Conservation (phyloP, 2,329 filamentous ascomycete genomes). For the Xylariaceae sp. region DNA sequence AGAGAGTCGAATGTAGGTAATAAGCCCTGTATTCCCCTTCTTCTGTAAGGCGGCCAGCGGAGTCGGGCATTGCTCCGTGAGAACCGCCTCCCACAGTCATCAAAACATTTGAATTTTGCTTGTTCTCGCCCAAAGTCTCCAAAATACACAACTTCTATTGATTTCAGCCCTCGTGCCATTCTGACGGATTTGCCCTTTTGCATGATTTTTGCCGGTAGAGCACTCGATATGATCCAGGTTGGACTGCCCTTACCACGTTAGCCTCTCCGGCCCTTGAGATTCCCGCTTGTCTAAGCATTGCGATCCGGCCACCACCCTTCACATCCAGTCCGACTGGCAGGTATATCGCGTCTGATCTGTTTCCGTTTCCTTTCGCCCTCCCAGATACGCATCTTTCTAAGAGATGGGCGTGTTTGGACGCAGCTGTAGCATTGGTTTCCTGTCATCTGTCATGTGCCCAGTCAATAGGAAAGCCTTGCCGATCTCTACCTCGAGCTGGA, state of each 20-base stretch:
- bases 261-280: constrained; percentile 17
- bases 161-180: constrained; percentile 27
- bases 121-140: constrained; percentile 27
- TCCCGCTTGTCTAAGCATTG: constrained; percentile 22
- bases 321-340: constrained; percentile 19
- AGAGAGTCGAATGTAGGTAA: constrained; percentile 1
- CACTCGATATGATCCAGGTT: constrained; percentile 19
- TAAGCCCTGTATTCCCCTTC: constrained; percentile 25
- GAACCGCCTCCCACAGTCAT: constrained; percentile 30
- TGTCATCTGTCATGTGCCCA: constrained; percentile 27
- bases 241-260: constrained; percentile 20
- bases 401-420: constrained; percentile 25
- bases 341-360: constrained; percentile 23
- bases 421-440: constrained; percentile 19
- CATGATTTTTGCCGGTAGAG: constrained; percentile 21
- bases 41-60: constrained; percentile 30
- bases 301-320: constrained; percentile 23
- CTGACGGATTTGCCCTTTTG: constrained; percentile 18
- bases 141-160: constrained; percentile 29
- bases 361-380: constrained; percentile 15
- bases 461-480: constrained; percentile 21
- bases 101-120: constrained; percentile 30
- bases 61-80: constrained; percentile 31
- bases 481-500: constrained; percentile 23
- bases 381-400: constrained; percentile 20